Conservation (phyloP, 306 rosid genomes). For the Dryas octopetala region DNA sequence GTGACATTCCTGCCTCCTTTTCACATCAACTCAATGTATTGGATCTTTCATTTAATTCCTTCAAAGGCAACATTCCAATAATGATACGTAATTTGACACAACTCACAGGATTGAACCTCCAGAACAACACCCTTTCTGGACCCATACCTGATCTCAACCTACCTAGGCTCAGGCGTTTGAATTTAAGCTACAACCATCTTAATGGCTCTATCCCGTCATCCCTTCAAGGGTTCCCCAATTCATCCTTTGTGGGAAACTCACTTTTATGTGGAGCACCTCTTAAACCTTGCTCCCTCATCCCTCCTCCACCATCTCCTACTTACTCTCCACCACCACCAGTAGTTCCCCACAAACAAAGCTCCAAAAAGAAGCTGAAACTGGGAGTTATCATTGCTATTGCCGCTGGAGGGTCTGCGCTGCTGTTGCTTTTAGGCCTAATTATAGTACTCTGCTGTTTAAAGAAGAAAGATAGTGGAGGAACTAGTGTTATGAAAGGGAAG, state of each 20-base stretch:
- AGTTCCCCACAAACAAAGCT: conserved; percentile 36
- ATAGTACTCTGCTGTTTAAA: conserved; percentile 56
- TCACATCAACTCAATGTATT: conserved; percentile 59
- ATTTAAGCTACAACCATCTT: conserved; percentile 79
- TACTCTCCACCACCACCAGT: conserved; percentile 37
- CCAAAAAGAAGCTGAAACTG: conserved; percentile 55
- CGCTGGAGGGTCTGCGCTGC: conserved; percentile 61
- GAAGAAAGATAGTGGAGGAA: conserved; percentile 39
- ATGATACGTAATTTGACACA: conserved; percentile 58
- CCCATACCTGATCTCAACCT: conserved; percentile 63
- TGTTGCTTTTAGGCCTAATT: conserved; percentile 54
- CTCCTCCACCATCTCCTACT: conserved; percentile 52
- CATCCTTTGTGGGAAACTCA: conserved; percentile 76
- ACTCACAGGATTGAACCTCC: conserved; percentile 67
- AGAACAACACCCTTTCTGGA: conserved; percentile 80
- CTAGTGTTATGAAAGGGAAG: conserved; percentile 52
- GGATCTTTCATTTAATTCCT: conserved; percentile 81
- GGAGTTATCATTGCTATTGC: conserved; percentile 77
- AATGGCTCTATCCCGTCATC: conserved; percentile 77
- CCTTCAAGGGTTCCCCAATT: conserved; percentile 55
- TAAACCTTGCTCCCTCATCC: conserved; percentile 48
- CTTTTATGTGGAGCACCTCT: conserved; percentile 77
- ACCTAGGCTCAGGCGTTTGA: conserved; percentile 56
- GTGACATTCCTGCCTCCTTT: conserved; percentile 68
- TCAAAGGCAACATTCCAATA: conserved; percentile 63